Evolutionary conservation across 768 basidiomycete species (phyloP).

Genomic region (Megacollybia marginata): DNA sequence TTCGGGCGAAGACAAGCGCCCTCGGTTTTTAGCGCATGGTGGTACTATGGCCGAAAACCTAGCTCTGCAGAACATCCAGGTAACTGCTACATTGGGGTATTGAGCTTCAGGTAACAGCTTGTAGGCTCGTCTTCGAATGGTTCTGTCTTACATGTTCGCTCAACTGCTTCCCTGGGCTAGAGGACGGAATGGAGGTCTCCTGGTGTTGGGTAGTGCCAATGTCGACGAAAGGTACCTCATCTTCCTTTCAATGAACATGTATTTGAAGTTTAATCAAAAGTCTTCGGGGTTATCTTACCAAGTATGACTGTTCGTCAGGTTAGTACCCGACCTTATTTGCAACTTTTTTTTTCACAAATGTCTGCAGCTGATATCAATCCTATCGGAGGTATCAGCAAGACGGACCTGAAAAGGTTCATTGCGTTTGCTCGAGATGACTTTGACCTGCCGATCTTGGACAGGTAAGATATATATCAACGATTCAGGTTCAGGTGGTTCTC

Average conservation of each 20-base stretch:
- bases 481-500: background rate
- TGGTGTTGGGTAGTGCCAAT: constrained; percentile 96
- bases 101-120: background rate
- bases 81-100: constrained; percentile 12
- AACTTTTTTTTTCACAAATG: background rate
- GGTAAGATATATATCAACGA: constrained; percentile 38
- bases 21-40: constrained; percentile 79
- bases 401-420: constrained; percentile 94
- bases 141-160: constrained; percentile 89
- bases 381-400: constrained; percentile 97
- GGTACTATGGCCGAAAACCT: constrained; percentile 86
- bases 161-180: constrained; percentile 91
- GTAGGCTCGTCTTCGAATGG: constrained; percentile 90
- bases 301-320: constrained; percentile 96
- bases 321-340: constrained; percentile 5
- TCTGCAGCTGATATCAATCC: constrained; percentile 89
- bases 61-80: constrained; percentile 96
- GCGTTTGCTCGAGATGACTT: constrained; percentile 73
- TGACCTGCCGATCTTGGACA: constrained; percentile 74
- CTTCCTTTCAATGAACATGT: background rate
- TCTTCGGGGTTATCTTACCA: constrained; percentile 92
- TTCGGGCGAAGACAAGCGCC: constrained; percentile 8
- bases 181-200: constrained; percentile 74
- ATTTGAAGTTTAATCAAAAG: constrained; percentile 28
- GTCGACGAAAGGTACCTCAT: constrained; percentile 84